A percentile compares a stretch with the other conserved stretches of the same genome.
These are phyloP conservation scores for Trichocladium uniseriatum DNA, from an alignment of 495 filamentous ascomycete genomes.

Conservation along the genomic window DNA sequence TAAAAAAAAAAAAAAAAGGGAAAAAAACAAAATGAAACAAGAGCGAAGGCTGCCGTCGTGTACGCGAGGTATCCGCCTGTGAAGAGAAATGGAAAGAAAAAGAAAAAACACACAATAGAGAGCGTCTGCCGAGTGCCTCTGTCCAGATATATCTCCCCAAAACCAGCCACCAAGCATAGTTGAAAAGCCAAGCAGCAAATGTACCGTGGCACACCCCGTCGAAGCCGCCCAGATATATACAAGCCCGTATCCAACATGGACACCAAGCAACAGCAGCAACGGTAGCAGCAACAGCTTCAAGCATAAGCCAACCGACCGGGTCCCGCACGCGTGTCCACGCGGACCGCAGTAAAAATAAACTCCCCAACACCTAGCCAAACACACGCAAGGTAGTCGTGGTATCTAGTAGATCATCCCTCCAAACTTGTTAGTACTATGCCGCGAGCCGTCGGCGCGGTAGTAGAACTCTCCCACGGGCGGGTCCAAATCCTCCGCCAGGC, in stretches of 20 bases:
- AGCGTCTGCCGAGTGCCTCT: background rate
- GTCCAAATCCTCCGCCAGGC: conserved; percentile 10
- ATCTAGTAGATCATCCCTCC: too few relatives aligned
- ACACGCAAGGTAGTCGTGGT: background rate
- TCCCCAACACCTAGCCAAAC: background rate
- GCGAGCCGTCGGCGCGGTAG: conserved; percentile 16
- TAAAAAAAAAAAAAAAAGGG: background rate
- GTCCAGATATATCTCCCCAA: background rate
- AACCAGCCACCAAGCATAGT: background rate
- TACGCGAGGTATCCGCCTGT: background rate
- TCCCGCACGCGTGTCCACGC: background rate
- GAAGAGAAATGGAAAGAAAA: background rate
- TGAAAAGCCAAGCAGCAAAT: background rate
- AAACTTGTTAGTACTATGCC: background rate
- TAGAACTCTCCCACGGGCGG: conserved; percentile 2
- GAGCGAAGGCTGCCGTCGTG: conserved; percentile 1
- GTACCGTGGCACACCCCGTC: background rate
- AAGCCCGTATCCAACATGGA: background rate
- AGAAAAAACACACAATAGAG: background rate
- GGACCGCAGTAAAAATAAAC: background rate
- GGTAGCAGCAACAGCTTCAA: background rate
- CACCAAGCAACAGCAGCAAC: background rate
- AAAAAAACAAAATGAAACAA: background rate
- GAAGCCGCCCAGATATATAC: background rate
- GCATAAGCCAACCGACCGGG: background rate